Evolutionary conservation across 495 filamentous ascomycete species (phyloP).

Genomic region (Massariosphaeria phaeospora): DNA sequence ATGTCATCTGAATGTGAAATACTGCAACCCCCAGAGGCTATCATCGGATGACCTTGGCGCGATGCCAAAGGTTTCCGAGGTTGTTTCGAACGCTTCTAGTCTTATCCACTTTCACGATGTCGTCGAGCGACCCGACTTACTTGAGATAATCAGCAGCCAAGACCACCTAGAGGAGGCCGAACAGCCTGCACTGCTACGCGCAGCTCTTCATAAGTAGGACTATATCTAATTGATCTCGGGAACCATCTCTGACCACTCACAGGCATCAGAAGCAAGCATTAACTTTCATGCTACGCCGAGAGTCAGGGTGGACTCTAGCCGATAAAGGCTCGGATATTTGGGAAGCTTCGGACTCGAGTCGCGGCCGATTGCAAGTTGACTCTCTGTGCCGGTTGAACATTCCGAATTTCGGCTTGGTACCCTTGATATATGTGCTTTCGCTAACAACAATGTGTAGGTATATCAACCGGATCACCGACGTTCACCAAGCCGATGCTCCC

Average conservation of each 20-base stretch:
- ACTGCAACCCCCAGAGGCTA: conserved; percentile 3
- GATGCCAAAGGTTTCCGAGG: not conserved
- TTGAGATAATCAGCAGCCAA: not conserved
- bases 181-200: not conserved
- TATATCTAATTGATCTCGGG: not conserved
- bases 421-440: not conserved
- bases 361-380: not conserved
- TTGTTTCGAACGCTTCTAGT: too few species aligned
- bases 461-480: conserved; percentile 10
- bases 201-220: not conserved
- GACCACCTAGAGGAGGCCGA: not conserved
- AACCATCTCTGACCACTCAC: not conserved
- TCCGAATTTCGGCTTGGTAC: not conserved
- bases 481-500: conserved; percentile 1
- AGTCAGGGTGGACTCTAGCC: conserved; percentile 1
- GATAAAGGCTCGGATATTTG: conserved; percentile 6
- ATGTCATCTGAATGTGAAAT: not conserved
- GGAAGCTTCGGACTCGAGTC: not conserved
- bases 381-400: not conserved
- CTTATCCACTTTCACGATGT: not conserved
- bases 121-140: not conserved
- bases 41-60: not conserved
- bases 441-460: not conserved
- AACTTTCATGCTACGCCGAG: conserved; percentile 19
- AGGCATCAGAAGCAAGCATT: conserved; percentile 25